phyloP scores from a whole-genome alignment of 208 protist species.

The Crithidia acanthocephali region DNA sequence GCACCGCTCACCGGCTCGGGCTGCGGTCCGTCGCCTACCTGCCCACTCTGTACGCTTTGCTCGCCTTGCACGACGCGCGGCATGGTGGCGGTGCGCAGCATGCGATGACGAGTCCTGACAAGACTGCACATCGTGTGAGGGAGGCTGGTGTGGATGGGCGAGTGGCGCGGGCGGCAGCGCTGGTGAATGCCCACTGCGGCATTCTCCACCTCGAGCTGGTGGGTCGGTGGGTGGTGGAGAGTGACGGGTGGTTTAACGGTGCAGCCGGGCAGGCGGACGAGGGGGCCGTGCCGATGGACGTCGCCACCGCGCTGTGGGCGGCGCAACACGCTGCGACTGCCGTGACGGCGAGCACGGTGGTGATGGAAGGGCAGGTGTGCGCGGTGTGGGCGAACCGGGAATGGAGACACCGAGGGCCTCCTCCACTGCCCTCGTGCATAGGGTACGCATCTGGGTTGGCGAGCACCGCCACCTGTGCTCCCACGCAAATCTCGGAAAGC shows the following conservation, averaged over 20 bases:
- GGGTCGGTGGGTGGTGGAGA: slow-evolving; percentile 6
- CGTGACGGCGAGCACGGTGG: background rate
- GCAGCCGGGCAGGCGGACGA: background rate
- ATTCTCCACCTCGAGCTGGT: slow-evolving; percentile 19
- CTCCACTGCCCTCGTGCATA: slow-evolving; percentile 9
- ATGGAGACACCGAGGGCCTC: slow-evolving; percentile 16
- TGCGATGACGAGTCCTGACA: too few relatives aligned
- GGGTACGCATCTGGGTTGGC: too few relatives aligned
- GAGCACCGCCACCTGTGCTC: too few relatives aligned
- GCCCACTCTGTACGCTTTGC: slow-evolving; percentile 20
- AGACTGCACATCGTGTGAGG: background rate
- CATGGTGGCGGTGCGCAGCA: background rate
- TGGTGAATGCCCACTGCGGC: slow-evolving; percentile 21
- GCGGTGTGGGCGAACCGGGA: slow-evolving; percentile 1
- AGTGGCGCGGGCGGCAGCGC: slow-evolving; percentile 4
- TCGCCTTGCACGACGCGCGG: slow-evolving; percentile 5
- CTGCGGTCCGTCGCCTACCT: slow-evolving; percentile 22
- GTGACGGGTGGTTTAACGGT: background rate
- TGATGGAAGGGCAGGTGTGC: background rate
- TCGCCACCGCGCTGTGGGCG: slow-evolving; percentile 12
- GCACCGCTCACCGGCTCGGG: slow-evolving; percentile 16
- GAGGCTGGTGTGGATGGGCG: background rate
- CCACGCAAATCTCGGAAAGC: too few relatives aligned
- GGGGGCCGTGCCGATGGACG: background rate
- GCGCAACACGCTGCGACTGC: background rate